Conservation (phyloP, 2,329 filamentous ascomycete species). For the Lomentospora prolificans region DNA sequence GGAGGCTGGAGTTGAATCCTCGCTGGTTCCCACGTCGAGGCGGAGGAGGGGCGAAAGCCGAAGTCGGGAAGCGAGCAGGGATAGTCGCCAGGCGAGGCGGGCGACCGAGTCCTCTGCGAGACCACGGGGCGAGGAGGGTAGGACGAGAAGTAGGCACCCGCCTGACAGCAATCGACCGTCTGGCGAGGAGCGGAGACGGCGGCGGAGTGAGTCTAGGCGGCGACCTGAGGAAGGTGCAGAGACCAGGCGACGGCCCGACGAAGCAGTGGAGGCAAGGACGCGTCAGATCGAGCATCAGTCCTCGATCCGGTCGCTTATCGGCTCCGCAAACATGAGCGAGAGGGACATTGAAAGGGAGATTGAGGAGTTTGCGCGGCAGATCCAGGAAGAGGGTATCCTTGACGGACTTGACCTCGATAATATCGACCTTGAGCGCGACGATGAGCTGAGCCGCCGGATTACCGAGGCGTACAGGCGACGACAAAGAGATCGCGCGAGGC, state of each 20-base stretch:
- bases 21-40: constrained; percentile 17
- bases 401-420: constrained; percentile 86
- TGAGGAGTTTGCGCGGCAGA: constrained; percentile 80
- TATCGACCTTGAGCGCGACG: constrained; percentile 72
- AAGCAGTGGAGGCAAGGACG: constrained; percentile 17
- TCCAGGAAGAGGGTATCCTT: constrained; percentile 75
- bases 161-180: neutral
- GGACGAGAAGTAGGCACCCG: constrained; percentile 9
- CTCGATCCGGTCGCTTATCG: constrained; percentile 75
- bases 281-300: constrained; percentile 79
- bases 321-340: constrained; percentile 65
- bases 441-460: constrained; percentile 83
- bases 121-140: neutral
- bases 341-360: constrained; percentile 81
- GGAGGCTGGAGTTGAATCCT: constrained; percentile 46
- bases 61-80: constrained; percentile 1
- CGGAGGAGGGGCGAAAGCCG: constrained; percentile 9
- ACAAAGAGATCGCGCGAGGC: constrained; percentile 44
- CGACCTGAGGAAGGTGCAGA: constrained; percentile 21
- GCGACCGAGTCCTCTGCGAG: neutral
- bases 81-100: constrained; percentile 13
- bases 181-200: constrained; percentile 13
- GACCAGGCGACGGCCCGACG: constrained; percentile 21
- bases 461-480: constrained; percentile 77
- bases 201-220: constrained; percentile 25